Percentiles rank a stretch among this genome's conserved stretches.
Evolutionary conservation across 2,329 filamentous ascomycete genomes (phyloP).

Genomic region (Phialemoniopsis sp.): DNA sequence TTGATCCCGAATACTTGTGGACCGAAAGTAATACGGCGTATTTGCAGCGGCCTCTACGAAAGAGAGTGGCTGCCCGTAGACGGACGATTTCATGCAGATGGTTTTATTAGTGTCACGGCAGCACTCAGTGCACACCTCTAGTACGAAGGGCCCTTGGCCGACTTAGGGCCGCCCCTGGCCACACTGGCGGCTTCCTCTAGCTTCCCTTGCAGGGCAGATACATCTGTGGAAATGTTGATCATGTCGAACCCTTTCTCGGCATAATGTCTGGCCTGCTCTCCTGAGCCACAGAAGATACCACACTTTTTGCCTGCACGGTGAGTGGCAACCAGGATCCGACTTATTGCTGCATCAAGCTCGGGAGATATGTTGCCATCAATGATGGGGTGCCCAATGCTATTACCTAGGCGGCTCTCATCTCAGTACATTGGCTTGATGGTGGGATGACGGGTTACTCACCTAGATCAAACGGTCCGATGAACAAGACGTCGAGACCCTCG

Average conservation of each 20-base stretch:
- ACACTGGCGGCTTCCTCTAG: constrained; percentile 41
- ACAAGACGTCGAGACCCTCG: constrained; percentile 62
- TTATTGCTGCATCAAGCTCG: constrained; percentile 56
- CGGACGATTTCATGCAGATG: too few species aligned
- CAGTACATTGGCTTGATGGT: too few species aligned
- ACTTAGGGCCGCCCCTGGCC: constrained; percentile 35
- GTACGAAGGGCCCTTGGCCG: constrained; percentile 34
- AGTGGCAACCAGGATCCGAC: constrained; percentile 52
- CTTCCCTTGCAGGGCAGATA: constrained; percentile 41
- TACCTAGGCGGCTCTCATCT: too few species aligned
- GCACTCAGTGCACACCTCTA: too few species aligned
- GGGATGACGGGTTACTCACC: too few species aligned
- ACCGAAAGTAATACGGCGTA: too few species aligned
- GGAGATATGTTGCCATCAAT: constrained; percentile 54
- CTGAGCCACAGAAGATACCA: constrained; percentile 53
- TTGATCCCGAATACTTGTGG: too few species aligned
- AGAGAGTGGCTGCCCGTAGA: too few species aligned
- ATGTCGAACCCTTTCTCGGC: constrained; percentile 57
- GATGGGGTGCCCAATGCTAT: constrained; percentile 59
- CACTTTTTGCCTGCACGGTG: constrained; percentile 61
- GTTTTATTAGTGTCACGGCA: too few species aligned
- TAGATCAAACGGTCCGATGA: constrained; percentile 64
- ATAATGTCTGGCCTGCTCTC: constrained; percentile 51
- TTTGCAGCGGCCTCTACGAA: too few species aligned
- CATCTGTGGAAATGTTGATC: constrained; percentile 54